Base-by-base conservation (phyloP, 2,329 filamentous ascomycete genomes). In the Colletotrichum incanum region DNA sequence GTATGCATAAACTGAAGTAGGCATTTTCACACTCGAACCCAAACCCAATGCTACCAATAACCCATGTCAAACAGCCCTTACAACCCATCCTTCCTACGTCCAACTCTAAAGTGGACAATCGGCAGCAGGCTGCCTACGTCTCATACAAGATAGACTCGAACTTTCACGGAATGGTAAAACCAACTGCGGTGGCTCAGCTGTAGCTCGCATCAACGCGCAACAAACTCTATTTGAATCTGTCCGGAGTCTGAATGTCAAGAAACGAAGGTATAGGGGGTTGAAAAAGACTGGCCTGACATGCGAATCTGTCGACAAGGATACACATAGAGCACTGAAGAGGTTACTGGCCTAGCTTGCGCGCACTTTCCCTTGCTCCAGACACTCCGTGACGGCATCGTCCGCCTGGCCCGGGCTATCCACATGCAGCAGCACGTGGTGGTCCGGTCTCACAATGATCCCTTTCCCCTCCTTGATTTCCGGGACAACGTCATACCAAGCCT, bases 361-460 rank as follows among this genome's bases (percentile, higher is more conserved):
- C 23, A 50, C 34, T 52, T 23, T 50, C 5, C 68, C 64, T 23
- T 37, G 11, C 28, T 58, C 12, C 20, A 68, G 12, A 39, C 52
- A 71, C 50, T 63, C 43, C 5, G 6, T 26, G 0, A 63, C 37
- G 6, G 68, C 64, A 67, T 50, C 8, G 1, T 58, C 26, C 26
- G 68, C 68, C 50, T 71, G 56, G 8, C 3, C 16, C 8, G 9
- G 56, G 34, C 37, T 41, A 12, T 63, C 50, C 43, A 71, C 68
- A 59, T 52, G 64, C 41, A 54, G 14, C 26, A 71, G 65, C 37
- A 71, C 58, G 12, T 43, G 68, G 11, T 63, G 65, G 58, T 71
- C 68, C 16, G 68, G 68, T n/a, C 68, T 67, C 12, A 71, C 65
- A 41, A 71, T 1, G 12, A 71, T 71, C 0, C 56, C 68, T 20